Conservation (phyloP, 441 rosid genomes). For the Pelargonium australe region DNA sequence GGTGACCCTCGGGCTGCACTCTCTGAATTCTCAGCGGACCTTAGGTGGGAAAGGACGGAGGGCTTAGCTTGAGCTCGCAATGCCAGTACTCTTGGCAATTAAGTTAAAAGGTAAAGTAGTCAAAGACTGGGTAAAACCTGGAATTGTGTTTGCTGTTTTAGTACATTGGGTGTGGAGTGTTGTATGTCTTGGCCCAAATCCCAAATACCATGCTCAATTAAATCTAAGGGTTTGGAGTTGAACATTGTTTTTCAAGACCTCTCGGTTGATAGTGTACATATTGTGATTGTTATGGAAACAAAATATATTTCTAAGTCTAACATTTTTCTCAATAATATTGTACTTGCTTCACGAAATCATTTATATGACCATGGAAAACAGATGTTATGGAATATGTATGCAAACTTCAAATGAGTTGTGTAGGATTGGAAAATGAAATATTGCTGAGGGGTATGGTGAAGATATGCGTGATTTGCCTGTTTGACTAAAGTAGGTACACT, state of each 20-base stretch:
- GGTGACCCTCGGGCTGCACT: slow-evolving; percentile 79
- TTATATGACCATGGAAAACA: too few relatives aligned
- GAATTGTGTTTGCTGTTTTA: not conserved
- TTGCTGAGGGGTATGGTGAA: too few relatives aligned
- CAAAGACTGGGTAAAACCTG: not conserved
- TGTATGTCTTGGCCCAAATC: not conserved
- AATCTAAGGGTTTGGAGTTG: not conserved
- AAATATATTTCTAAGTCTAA: not conserved
- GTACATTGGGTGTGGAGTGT: not conserved
- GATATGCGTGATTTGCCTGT: too few relatives aligned
- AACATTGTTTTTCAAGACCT: not conserved
- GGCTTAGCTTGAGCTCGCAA: slow-evolving; percentile 27
- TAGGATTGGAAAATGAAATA: too few relatives aligned
- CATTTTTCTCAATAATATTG: not conserved
- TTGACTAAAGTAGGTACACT: too few relatives aligned
- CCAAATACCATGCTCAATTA: too few relatives aligned
- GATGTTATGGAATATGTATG: too few relatives aligned
- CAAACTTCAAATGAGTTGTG: too few relatives aligned
- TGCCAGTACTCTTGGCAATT: not conserved
- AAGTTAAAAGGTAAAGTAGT: not conserved
- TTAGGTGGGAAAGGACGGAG: slow-evolving; percentile 62
- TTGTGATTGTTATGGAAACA: not conserved
- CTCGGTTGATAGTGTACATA: not conserved
- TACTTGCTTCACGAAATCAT: too few relatives aligned
- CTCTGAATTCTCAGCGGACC: slow-evolving; percentile 55